Evolutionary conservation across 2,329 filamentous ascomycete genomes (phyloP), one percentile per base, ranked within the genome.

Genomic region (Hypoxylon sp.): DNA sequence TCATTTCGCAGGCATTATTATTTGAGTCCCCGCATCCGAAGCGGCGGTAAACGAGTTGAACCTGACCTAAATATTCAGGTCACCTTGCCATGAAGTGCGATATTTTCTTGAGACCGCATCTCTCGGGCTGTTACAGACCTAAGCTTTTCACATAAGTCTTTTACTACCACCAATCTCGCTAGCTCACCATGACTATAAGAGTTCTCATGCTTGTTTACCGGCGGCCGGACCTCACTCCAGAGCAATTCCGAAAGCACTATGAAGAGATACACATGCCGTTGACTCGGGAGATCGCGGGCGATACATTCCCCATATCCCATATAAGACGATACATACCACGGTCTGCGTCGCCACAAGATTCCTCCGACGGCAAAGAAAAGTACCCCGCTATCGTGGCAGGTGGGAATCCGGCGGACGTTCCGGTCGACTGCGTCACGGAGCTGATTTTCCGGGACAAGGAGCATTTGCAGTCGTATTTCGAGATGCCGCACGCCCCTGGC

Each of bases 151-250:
- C 48, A 40, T 12, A 11, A 14, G 6, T 14, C n/a, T n/a, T 9
- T n/a, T 28, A 20, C 11, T 9, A n/a, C n/a, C 6, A 20, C 11
- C 4, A 24, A n/a, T 9, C 12, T 8, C 12, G 11, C 14, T 20
- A 32, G 14, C n/a, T 12, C 46, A 33, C 16, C 28, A 62, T 62
- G 60, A 42, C 30, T 30, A 51, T 55, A 36, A 57, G 52, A 52
- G 60, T 62, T 2, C 60, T 62, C n/a, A 62, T 62, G 60, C 20
- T 62, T 16, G 52, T 62, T 26, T 57, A 57, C 40, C 52, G 60
- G 32, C 57, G 12, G 12, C 48, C 60, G 38, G 60, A 40, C 7
- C 26, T 57, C 16, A 62, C 46, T 14, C 60, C 60, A 24, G 38
- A 57, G 14, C 38, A 62, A 48, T 62, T 62, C 11, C 46, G 40